Conservation (phyloP, 345 rosid species). For the Pistacia atlantica region DNA sequence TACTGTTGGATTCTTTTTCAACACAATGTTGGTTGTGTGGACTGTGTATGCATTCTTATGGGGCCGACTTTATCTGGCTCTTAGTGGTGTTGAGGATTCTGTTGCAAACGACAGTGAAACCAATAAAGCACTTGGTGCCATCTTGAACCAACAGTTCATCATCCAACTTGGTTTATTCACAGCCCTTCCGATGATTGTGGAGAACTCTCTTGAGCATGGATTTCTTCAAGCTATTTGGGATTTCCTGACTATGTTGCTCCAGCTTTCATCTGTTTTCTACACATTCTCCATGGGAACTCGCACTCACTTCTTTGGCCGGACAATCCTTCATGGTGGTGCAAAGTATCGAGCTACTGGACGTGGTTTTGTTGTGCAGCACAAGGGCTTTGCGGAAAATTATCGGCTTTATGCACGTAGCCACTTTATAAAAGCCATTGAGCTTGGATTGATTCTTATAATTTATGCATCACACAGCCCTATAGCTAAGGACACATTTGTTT, state of each 20-base stretch:
- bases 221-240: constrained; percentile 94
- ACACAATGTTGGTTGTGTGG: constrained; percentile 87
- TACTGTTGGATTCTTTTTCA: constrained; percentile 91
- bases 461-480: constrained; percentile 78
- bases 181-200: constrained; percentile 97
- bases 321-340: constrained; percentile 96
- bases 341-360: constrained; percentile 97
- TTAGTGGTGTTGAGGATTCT: constrained; percentile 87
- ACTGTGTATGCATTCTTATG: constrained; percentile 94
- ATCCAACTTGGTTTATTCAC: constrained; percentile 95
- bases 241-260: constrained; percentile 93
- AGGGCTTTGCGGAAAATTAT: constrained; percentile 85
- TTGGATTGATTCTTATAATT: constrained; percentile 73
- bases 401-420: constrained; percentile 88
- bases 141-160: constrained; percentile 90
- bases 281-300: constrained; percentile 98
- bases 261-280: constrained; percentile 93
- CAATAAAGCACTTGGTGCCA: constrained; percentile 79
- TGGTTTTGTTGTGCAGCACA: constrained; percentile 97
- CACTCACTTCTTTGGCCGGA: constrained; percentile 93
- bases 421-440: constrained; percentile 85
- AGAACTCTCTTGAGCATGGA: constrained; percentile 92
- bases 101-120: constrained; percentile 50
- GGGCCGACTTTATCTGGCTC: constrained; percentile 93
- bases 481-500: constrained; percentile 74